phyloP scores from a whole-genome alignment of 371 early-diverging fungal genomes.

The Apophysomyces trapeziformis region DNA sequence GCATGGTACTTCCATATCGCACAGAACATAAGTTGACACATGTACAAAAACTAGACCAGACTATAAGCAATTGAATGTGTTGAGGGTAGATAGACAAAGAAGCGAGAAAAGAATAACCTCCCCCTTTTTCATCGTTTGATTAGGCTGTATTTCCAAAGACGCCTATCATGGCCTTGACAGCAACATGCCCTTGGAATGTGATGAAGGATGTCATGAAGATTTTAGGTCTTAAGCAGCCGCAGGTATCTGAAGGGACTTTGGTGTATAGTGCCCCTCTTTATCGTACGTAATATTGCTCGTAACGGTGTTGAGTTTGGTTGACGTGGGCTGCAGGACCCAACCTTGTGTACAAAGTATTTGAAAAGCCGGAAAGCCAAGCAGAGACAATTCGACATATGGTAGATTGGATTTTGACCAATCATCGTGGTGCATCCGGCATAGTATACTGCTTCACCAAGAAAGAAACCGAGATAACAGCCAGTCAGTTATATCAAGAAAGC shows the following conservation, averaged over 20 bases:
- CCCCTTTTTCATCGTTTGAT: background rate
- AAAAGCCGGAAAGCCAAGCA: conserved; percentile 53
- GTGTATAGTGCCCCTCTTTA: conserved; percentile 61
- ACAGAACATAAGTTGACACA: background rate
- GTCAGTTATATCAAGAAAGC: conserved; percentile 56
- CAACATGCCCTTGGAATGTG: conserved; percentile 81
- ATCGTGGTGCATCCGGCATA: conserved; percentile 73
- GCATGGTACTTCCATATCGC: conserved; percentile 14
- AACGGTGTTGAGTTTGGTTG: background rate
- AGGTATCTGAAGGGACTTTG: conserved; percentile 44
- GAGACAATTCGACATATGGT: conserved; percentile 69
- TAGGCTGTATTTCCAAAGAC: conserved; percentile 65
- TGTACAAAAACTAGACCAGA: conserved; percentile 33
- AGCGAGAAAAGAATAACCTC: conserved; percentile 7
- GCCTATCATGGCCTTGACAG: conserved; percentile 89
- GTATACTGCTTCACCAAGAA: conserved; percentile 84
- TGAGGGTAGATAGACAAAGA: conserved; percentile 45
- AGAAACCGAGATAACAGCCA: conserved; percentile 75
- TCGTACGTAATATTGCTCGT: conserved; percentile 31
- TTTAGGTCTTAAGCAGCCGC: conserved; percentile 54
- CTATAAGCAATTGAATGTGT: conserved; percentile 44
- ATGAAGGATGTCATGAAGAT: conserved; percentile 69
- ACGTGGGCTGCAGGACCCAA: conserved; percentile 53
- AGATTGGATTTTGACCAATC: conserved; percentile 65
- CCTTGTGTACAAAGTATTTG: conserved; percentile 71